Base-by-base conservation (phyloP, 495 filamentous ascomycete species). In the Aspergillus campestris region DNA sequence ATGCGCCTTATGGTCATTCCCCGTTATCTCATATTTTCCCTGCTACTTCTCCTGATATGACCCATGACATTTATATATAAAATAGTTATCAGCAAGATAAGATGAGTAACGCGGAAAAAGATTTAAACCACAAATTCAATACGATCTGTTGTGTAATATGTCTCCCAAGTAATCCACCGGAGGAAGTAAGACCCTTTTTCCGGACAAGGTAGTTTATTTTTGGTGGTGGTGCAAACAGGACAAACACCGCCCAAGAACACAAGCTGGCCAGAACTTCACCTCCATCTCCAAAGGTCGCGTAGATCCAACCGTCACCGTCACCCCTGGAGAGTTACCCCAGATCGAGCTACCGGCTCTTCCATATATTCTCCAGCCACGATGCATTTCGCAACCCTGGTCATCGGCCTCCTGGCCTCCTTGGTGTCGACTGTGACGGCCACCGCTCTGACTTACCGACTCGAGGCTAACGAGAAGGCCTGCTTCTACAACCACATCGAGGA, bases 381-480 rank as follows among this genome's bases (percentile, higher is more conserved):
- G 70, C 65, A 61, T 53, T 62, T 68, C 48, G 52, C 50, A 45
- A 48, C 58, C 50, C 55, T 73, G 38, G 50, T 70, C 31, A 55
- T 67, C 29, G 63, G 79, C 68, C 77, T 90, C 38, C 57, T 90
- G 67, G 84, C 81, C 67, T 79, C 65, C 47, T 53, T 87, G 34
- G 73, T 79, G 30, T 79, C 83, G 38, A 57, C 69, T 35, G 73
- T 72, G 40, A 69, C 72, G 28, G 87, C 87, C 24, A 97, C 94
- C 9, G 92, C 94, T 32, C 78, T 99, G 57, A 97, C 94, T 10
- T 97, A 96, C 74, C 87, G 90, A 67, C 79, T 99, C 27, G 67
- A 71, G 29, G 81, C 94, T 35, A 86, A 95, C 67, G 94, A 97
- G 75, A 86, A 84, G 64, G 86, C 90, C 51, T 99, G 94, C 73